Conservation (phyloP, 176 grass and related monocot species). For the Triticum monococcum region DNA sequence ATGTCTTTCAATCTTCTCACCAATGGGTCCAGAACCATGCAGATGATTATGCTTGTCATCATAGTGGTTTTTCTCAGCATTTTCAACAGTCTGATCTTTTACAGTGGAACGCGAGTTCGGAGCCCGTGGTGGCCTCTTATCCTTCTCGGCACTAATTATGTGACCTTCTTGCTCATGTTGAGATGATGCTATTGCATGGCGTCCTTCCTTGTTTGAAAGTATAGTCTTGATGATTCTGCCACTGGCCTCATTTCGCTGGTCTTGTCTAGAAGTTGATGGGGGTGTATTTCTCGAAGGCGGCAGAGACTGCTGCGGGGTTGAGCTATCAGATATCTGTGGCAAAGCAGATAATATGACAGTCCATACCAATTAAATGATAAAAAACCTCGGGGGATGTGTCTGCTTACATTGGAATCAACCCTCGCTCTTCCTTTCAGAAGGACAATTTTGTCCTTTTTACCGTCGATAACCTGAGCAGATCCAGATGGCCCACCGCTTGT, state of each 20-base stretch:
- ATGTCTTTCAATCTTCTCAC: conserved; percentile 72
- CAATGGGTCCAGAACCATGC: conserved; percentile 42
- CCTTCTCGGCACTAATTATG: conserved; percentile 49
- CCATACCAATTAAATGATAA: conserved; percentile 22
- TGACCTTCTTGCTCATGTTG: conserved; percentile 56
- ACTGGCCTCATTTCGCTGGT: conserved; percentile 48
- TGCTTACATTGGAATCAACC: conserved; percentile 67
- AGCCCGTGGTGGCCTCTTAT: conserved; percentile 58
- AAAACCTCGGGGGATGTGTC: not conserved
- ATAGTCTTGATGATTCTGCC: conserved; percentile 75
- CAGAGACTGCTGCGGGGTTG: conserved; percentile 44
- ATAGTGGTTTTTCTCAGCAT: conserved; percentile 66
- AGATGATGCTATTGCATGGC: conserved; percentile 35
- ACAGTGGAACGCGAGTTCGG: conserved; percentile 40
- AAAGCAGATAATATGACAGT: conserved; percentile 17
- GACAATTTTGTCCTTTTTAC: conserved; percentile 75
- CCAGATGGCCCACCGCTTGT: conserved; percentile 46
- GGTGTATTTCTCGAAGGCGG: conserved; percentile 37
- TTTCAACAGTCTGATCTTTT: conserved; percentile 58
- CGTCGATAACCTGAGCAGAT: conserved; percentile 46
- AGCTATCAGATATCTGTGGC: conserved; percentile 48
- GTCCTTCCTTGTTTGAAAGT: conserved; percentile 72
- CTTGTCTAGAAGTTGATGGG: conserved; percentile 56
- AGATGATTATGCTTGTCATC: conserved; percentile 57
- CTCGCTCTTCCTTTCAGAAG: conserved; percentile 82